Conservation (phyloP, 257 asterid genomes). For the Fraxinus cuspidata region DNA sequence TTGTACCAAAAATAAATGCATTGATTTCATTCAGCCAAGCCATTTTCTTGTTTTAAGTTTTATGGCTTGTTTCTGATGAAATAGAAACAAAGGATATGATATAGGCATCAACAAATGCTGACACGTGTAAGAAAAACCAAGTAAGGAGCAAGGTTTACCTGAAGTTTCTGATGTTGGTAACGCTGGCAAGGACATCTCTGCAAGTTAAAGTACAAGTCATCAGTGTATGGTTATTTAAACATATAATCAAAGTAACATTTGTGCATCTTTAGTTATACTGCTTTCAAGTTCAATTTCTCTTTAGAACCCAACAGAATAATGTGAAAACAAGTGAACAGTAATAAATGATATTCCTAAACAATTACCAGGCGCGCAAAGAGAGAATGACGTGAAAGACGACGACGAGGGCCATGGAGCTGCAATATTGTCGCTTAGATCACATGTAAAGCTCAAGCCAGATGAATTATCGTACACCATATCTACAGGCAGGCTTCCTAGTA, state of each 20-base stretch:
- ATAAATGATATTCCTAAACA: slow-evolving; percentile 5
- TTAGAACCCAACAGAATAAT: background rate
- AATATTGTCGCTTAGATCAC: slow-evolving; percentile 87
- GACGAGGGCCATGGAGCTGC: slow-evolving; percentile 99
- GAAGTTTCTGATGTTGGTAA: slow-evolving; percentile 69
- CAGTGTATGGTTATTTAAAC: slow-evolving; percentile 8
- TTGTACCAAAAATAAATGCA: background rate
- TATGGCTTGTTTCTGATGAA: background rate
- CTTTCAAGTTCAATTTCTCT: too few species aligned
- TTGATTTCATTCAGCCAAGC: background rate
- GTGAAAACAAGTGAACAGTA: background rate
- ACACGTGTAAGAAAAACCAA: background rate
- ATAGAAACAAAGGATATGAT: background rate
- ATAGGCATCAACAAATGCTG: background rate
- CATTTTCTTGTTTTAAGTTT: background rate
- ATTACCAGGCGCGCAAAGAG: slow-evolving; percentile 98
- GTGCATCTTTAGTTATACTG: too few species aligned
- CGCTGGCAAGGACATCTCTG: slow-evolving; percentile 99
- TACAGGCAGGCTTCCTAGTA: slow-evolving; percentile 82
- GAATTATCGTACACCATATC: slow-evolving; percentile 84
- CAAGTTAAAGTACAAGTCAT: slow-evolving; percentile 30
- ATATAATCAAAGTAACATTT: background rate
- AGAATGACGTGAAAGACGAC: slow-evolving; percentile 69
- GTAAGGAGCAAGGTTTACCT: slow-evolving; percentile 56
- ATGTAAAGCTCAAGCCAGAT: slow-evolving; percentile 85